Conservation (phyloP, 148 eudicot genomes). For the Polygonum aviculare region DNA sequence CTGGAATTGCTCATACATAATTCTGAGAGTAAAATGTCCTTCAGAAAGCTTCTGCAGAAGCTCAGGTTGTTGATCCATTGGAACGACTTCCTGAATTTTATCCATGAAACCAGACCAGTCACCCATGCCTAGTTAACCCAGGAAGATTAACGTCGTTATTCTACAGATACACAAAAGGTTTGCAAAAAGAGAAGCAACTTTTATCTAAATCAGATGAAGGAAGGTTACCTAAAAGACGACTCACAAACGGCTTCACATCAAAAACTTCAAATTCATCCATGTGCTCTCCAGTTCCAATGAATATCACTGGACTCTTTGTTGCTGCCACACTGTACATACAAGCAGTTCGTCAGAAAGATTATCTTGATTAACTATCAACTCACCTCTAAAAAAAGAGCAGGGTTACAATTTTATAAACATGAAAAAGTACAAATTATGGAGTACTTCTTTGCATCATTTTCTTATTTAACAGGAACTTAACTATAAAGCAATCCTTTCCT, state of each 20-base stretch:
- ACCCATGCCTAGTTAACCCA: slow-evolving; percentile 68
- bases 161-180: not conserved
- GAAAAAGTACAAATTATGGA: not conserved
- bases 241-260: slow-evolving; percentile 96
- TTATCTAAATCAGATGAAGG: not conserved
- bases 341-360: not conserved
- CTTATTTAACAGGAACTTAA: not conserved
- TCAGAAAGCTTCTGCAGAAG: slow-evolving; percentile 94
- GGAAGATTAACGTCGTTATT: not conserved
- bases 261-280: slow-evolving; percentile 99
- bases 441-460: not conserved
- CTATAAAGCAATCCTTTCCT: not conserved
- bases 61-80: slow-evolving; percentile 99
- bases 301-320: slow-evolving; percentile 95
- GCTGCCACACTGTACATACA: slow-evolving; percentile 77
- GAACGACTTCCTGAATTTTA: slow-evolving; percentile 93
- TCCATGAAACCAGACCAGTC: slow-evolving; percentile 99
- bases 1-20: slow-evolving; percentile 97
- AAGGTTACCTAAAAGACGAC: slow-evolving; percentile 80
- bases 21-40: slow-evolving; percentile 85
- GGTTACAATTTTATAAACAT: not conserved
- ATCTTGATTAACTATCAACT: not conserved
- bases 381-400: not conserved
- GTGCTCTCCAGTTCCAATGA: slow-evolving; percentile 98
- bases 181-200: not conserved